Evolutionary conservation across 345 rosid genomes (phyloP).

Genomic region (Bruguiera gymnorhiza): DNA sequence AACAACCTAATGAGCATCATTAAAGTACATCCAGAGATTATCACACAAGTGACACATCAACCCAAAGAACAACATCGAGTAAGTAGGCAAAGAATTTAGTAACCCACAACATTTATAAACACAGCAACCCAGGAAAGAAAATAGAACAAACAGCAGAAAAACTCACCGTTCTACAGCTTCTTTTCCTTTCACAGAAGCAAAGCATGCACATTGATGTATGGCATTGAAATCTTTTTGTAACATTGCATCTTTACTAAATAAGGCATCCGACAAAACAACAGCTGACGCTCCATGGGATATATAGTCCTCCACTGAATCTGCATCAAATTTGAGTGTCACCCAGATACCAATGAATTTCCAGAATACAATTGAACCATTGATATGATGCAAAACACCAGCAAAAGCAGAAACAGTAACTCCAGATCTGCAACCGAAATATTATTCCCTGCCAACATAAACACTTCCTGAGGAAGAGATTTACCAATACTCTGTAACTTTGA

Average conservation of each 20-base stretch:
- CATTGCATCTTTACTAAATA: constrained; percentile 46
- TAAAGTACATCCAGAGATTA: not conserved
- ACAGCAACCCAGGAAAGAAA: not conserved
- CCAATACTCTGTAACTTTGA: too few species aligned
- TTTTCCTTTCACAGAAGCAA: constrained; percentile 41
- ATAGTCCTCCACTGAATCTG: constrained; percentile 47
- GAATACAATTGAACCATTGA: constrained; percentile 6
- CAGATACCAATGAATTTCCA: constrained; percentile 1
- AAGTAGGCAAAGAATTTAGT: not conserved
- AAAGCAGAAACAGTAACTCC: too few species aligned
- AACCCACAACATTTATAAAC: not conserved
- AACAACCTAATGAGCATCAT: too few species aligned
- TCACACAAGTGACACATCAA: not conserved
- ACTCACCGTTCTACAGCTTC: constrained; percentile 39
- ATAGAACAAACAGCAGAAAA: not conserved
- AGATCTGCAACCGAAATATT: too few species aligned
- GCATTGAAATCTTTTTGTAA: constrained; percentile 25
- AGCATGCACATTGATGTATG: constrained; percentile 34
- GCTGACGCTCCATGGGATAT: constrained; percentile 48
- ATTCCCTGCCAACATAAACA: too few species aligned
- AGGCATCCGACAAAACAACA: constrained; percentile 58
- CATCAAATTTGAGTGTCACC: constrained; percentile 12
- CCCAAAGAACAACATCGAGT: not conserved
- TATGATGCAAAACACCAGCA: not conserved
- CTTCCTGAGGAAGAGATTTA: too few species aligned